These are phyloP conservation scores for Dillenia suffruticosa DNA, from an alignment of 164 flowering plant genomes.

Conservation along the genomic window DNA sequence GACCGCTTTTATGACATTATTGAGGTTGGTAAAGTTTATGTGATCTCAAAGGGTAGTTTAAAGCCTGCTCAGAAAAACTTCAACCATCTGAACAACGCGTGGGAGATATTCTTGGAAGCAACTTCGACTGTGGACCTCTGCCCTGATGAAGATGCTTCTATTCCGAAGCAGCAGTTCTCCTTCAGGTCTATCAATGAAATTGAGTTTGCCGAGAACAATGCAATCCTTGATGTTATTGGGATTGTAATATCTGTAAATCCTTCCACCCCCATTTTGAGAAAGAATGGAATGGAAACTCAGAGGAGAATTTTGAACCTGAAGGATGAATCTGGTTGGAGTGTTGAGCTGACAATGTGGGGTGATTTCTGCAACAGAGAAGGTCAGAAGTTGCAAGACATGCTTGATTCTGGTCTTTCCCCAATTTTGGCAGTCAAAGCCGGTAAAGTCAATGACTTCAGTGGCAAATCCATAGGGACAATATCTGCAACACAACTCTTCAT, in stretches of 20 bases:
- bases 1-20: conserved; percentile 79
- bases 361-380: conserved; percentile 94
- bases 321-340: conserved; percentile 69
- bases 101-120: conserved; percentile 90
- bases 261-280: conserved; percentile 78
- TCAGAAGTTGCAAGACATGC: conserved; percentile 68
- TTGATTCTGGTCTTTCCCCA: conserved; percentile 69
- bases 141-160: conserved; percentile 80
- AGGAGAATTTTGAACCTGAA: conserved; percentile 71
- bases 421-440: conserved; percentile 89
- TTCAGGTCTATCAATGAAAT: conserved; percentile 82
- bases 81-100: conserved; percentile 91
- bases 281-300: conserved; percentile 98
- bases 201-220: conserved; percentile 68
- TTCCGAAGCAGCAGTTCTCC: conserved; percentile 82
- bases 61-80: conserved; percentile 94
- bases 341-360: conserved; percentile 95
- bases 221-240: conserved; percentile 80
- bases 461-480: conserved; percentile 89
- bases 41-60: conserved; percentile 86
- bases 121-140: conserved; percentile 75
- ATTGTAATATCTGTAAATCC: conserved; percentile 75
- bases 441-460: conserved; percentile 89
- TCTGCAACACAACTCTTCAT: conserved; percentile 83
- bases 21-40: conserved; percentile 82